Evolutionary conservation across 192 early-diverging fungal species (phyloP).

Genomic region (Podila clonocystis): DNA sequence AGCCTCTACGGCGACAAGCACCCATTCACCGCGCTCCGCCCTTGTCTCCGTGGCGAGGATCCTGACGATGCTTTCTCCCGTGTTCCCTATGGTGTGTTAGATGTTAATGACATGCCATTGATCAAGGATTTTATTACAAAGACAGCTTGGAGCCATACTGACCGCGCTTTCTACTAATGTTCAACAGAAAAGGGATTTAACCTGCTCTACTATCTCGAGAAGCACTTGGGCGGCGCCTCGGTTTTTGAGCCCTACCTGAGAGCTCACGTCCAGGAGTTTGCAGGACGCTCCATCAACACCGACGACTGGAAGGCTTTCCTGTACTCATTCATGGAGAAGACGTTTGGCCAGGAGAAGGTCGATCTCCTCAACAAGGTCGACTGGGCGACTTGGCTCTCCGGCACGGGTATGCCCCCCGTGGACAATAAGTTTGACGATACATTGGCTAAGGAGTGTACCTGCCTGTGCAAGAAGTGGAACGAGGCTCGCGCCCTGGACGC

Average conservation of each 20-base stretch:
- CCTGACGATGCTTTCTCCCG: constrained; percentile 83
- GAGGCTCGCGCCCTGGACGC: constrained; percentile 57
- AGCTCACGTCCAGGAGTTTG: constrained; percentile 83
- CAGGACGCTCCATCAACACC: constrained; percentile 89
- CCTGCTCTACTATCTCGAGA: constrained; percentile 94
- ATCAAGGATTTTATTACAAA: too few relatives aligned
- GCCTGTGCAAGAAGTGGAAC: constrained; percentile 84
- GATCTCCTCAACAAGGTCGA: constrained; percentile 82
- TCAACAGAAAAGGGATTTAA: constrained; percentile 93
- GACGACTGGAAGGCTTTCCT: constrained; percentile 88
- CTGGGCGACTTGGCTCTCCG: constrained; percentile 91
- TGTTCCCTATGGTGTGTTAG: constrained; percentile 76
- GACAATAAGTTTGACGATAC: constrained; percentile 86
- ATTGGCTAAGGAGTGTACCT: constrained; percentile 80
- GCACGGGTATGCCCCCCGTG: constrained; percentile 91
- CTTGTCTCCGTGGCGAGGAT: constrained; percentile 76
- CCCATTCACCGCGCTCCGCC: constrained; percentile 74
- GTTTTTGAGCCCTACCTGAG: constrained; percentile 91
- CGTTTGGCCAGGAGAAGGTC: constrained; percentile 71
- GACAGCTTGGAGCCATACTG: too few relatives aligned
- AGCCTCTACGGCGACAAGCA: constrained; percentile 68
- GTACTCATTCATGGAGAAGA: constrained; percentile 78
- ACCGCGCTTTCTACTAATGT: not conserved
- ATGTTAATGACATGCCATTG: constrained; percentile 4
- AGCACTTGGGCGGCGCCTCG: constrained; percentile 81